phyloP scores from a whole-genome alignment of 2,329 filamentous ascomycete species.

The Alternaria longipes region DNA sequence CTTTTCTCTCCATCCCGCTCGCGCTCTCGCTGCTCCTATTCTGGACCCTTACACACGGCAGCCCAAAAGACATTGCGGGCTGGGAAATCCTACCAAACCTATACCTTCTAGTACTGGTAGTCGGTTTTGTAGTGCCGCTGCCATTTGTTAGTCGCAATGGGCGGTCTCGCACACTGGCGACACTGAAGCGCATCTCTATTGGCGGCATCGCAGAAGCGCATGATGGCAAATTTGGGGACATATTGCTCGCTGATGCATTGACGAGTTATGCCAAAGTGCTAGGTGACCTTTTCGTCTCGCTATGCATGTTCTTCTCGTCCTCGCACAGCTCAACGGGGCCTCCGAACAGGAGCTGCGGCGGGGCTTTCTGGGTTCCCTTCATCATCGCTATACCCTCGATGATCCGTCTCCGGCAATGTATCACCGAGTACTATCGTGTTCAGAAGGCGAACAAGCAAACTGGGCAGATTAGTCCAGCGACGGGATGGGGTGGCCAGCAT shows the following conservation, averaged over 20 bases:
- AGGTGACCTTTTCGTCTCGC: constrained; percentile 84
- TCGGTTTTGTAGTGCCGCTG: constrained; percentile 77
- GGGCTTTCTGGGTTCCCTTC: constrained; percentile 79
- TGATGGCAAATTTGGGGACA: constrained; percentile 94
- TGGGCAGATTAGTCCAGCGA: constrained; percentile 52
- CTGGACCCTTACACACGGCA: constrained; percentile 80
- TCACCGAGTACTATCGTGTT: constrained; percentile 85
- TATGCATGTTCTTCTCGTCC: constrained; percentile 88
- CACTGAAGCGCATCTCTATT: constrained; percentile 78
- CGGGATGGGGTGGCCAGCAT: constrained; percentile 84
- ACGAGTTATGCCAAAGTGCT: constrained; percentile 95
- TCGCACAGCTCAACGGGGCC: constrained; percentile 78
- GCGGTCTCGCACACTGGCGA: constrained; percentile 77
- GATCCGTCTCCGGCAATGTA: constrained; percentile 89
- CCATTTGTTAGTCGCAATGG: constrained; percentile 74
- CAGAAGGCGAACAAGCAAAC: constrained; percentile 59
- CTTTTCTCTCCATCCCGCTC: constrained; percentile 76
- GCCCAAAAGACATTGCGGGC: constrained; percentile 72
- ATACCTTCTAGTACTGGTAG: constrained; percentile 76
- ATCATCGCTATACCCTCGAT: constrained; percentile 83
- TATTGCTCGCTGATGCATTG: constrained; percentile 90
- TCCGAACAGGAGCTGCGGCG: constrained; percentile 84
- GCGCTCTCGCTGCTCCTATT: constrained; percentile 78
- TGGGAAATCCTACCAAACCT: constrained; percentile 89
- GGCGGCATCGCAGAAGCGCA: constrained; percentile 86